phyloP scores from a whole-genome alignment of 1,284 basidiomycete genomes.

The Jaminaea rosea region DNA sequence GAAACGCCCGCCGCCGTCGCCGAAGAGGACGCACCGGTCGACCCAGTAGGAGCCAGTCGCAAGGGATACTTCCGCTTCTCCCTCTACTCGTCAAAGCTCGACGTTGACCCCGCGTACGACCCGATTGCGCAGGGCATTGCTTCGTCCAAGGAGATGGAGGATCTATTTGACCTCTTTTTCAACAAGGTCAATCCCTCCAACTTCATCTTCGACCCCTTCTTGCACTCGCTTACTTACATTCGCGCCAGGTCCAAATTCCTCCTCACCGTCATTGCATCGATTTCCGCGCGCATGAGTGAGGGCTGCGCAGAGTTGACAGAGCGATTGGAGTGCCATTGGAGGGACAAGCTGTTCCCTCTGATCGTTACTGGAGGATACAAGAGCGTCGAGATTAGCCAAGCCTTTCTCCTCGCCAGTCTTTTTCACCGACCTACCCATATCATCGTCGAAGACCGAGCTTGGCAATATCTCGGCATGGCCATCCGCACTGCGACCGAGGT shows the following conservation, averaged over 20 bases:
- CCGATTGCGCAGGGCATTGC: slow-evolving; percentile 24
- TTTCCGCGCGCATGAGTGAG: slow-evolving; percentile 31
- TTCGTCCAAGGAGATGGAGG: slow-evolving; percentile 25
- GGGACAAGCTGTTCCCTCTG: slow-evolving; percentile 28
- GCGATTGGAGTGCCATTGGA: slow-evolving; percentile 26
- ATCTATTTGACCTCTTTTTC: slow-evolving; percentile 36
- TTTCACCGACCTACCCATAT: slow-evolving; percentile 31
- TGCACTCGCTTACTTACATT: slow-evolving; percentile 31
- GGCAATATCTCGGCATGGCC: slow-evolving; percentile 38
- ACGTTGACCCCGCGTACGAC: slow-evolving; percentile 24
- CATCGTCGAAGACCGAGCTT: slow-evolving; percentile 35
- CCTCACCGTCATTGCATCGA: slow-evolving; percentile 27
- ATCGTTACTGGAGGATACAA: slow-evolving; percentile 34
- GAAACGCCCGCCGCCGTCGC: too few species aligned
- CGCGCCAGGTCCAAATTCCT: slow-evolving; percentile 31
- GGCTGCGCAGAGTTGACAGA: slow-evolving; percentile 24
- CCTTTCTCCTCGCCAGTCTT: slow-evolving; percentile 29
- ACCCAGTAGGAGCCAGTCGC: slow-evolving; percentile 20
- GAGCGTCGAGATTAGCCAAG: slow-evolving; percentile 35
- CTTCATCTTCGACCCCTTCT: slow-evolving; percentile 33
- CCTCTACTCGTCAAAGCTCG: slow-evolving; percentile 33
- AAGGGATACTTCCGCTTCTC: slow-evolving; percentile 35
- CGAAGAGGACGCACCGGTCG: too few species aligned
- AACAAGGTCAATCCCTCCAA: slow-evolving; percentile 34
- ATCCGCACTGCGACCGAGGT: slow-evolving; percentile 38